Conservation (phyloP, 345 rosid species). For the Lepidium africanum region DNA sequence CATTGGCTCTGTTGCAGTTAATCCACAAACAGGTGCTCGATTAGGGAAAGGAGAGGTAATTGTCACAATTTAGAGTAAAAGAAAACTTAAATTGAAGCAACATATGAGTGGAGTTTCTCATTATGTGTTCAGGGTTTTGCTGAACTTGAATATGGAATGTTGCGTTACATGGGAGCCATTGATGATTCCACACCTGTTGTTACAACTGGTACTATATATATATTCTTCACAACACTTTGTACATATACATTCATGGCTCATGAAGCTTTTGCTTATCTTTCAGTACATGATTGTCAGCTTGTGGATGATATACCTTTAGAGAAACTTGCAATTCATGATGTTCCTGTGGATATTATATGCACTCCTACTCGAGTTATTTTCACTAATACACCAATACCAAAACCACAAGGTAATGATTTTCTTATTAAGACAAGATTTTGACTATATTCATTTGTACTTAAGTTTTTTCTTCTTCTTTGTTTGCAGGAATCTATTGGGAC, state of each 20-base stretch:
- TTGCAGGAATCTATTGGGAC: constrained; percentile 76
- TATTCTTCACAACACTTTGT: background rate
- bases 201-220: constrained; percentile 56
- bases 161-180: constrained; percentile 85
- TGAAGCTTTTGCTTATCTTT: background rate
- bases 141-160: constrained; percentile 92
- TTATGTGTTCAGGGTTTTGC: constrained; percentile 68
- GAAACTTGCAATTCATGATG: constrained; percentile 81
- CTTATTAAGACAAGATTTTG: background rate
- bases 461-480: background rate
- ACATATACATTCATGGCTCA: background rate
- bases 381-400: constrained; percentile 55
- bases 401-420: constrained; percentile 64
- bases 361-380: constrained; percentile 75
- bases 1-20: constrained; percentile 85
- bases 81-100: background rate
- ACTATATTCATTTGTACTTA: background rate
- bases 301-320: constrained; percentile 74
- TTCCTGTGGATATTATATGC: constrained; percentile 86
- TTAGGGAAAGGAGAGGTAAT: constrained; percentile 93
- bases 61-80: background rate
- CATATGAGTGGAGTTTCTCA: background rate
- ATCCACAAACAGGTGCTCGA: constrained; percentile 75
- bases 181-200: constrained; percentile 77
- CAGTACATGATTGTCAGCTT: constrained; percentile 86